Evolutionary conservation across 1,284 basidiomycete species (phyloP), one percentile per base, ranked within the genome.

Genomic region (Neolentinus lepideus): DNA sequence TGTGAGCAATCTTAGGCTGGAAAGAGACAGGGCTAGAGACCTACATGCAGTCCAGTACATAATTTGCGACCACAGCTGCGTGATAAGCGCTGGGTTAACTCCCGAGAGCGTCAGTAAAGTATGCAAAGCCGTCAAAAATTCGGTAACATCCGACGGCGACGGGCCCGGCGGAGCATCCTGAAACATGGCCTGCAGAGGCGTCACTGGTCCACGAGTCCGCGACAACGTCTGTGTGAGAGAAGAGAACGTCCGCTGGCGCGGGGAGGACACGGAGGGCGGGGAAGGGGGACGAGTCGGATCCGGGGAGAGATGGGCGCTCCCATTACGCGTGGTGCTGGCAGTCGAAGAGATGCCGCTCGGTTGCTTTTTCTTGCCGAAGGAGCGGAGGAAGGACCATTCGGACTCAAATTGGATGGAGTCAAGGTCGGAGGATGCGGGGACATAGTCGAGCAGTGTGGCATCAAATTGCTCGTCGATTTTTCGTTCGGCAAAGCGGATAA

Each of bases 11-110:
- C 36, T 38, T 22, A 29, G 51, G n/a, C n/a, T n/a, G n/a, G 24
- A 51, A 54, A 27, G 56, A 50, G 27, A 16, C 74, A 55, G 57
- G 29, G 29, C n/a, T n/a, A 31, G 12, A 31, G 29, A 31, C 85
- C 68, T 68, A 90, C 89, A 89, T 25, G 87, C 82, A 51, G 86
- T 86, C 93, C 93, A 96, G 66, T 93, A 96, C 74, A 95, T 86
- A 19, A 97, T 85, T 71, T 99, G 96, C 0, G 94, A 96, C 81
- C 95, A 95, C 47, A 94, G 79, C 68, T 99, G 96, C 14, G 90
- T 85, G 57, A 89, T 88, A 48, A 98, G 77, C 1, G 83, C 88
- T 10, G 96, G 95, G 66, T 98, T 98, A 61, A 98, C 83, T 59
- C 96, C 90, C 60, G 95, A 93, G 21, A 94, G 75, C 51, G 87